Conservation (phyloP, 2,329 filamentous ascomycete genomes). For the Dactylonectria estremocensis region DNA sequence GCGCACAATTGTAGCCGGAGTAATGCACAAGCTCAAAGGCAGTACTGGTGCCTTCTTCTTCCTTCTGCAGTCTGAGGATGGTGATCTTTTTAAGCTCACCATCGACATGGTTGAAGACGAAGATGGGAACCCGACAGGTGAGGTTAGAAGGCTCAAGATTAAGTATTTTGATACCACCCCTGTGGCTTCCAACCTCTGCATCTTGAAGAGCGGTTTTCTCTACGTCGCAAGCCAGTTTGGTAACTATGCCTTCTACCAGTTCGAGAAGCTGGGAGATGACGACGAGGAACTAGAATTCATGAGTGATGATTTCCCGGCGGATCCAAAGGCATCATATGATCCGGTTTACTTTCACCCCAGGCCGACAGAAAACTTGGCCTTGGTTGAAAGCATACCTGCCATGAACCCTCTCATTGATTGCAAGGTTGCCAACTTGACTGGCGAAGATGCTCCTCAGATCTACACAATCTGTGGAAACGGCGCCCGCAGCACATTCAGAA, state of each 20-base stretch:
- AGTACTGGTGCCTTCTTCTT: conserved; percentile 94
- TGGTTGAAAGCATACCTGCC: conserved; percentile 88
- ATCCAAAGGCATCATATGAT: conserved; percentile 79
- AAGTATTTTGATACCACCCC: conserved; percentile 99
- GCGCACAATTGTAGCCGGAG: conserved; percentile 87
- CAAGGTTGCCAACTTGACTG: conserved; percentile 90
- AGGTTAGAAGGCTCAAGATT: conserved; percentile 88
- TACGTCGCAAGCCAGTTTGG: conserved; percentile 94
- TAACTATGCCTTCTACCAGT: conserved; percentile 95
- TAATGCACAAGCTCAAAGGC: conserved; percentile 96
- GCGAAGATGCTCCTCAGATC: conserved; percentile 96
- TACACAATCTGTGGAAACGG: conserved; percentile 93
- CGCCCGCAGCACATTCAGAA: conserved; percentile 90
- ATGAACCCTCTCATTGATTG: conserved; percentile 94
- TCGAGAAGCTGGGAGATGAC: conserved; percentile 96
- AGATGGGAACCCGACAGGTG: conserved; percentile 82
- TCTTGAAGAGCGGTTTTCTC: conserved; percentile 95
- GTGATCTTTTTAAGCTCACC: conserved; percentile 97
- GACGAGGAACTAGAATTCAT: conserved; percentile 90
- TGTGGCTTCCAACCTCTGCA: conserved; percentile 87
- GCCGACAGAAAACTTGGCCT: conserved; percentile 83
- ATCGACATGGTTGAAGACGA: conserved; percentile 91
- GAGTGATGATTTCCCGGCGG: conserved; percentile 86
- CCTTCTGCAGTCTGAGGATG: conserved; percentile 94
- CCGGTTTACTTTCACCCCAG: conserved; percentile 91